These are phyloP conservation scores for Emericellopsis atlantica DNA, from an alignment of 2,329 filamentous ascomycete species.

Conservation along the genomic window DNA sequence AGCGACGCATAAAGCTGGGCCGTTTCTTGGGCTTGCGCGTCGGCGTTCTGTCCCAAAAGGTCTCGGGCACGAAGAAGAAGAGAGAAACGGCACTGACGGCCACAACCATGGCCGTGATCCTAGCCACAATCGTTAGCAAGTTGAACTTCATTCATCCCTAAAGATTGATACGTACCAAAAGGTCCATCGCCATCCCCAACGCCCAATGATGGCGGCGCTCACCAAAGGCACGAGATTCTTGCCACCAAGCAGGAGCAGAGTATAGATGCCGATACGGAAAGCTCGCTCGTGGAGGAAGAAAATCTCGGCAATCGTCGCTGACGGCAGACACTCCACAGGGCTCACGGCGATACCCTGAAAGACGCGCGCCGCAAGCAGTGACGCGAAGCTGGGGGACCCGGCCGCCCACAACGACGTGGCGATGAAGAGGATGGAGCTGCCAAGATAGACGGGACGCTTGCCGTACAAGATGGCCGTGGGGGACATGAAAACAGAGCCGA, in stretches of 20 bases:
- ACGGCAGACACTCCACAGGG: conserved; percentile 84
- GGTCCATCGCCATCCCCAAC: conserved; percentile 76
- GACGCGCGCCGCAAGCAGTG: conserved; percentile 68
- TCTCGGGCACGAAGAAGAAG: conserved; percentile 88
- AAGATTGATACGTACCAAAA: conserved; percentile 52
- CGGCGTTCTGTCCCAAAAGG: conserved; percentile 86
- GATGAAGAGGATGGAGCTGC: conserved; percentile 65
- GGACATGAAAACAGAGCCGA: conserved; percentile 74
- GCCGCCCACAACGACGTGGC: conserved; percentile 74
- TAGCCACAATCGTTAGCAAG: conserved; percentile 16
- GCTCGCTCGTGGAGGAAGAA: conserved; percentile 92
- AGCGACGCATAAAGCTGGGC: conserved; percentile 31
- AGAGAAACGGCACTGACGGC: conserved; percentile 58
- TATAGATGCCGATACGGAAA: conserved; percentile 89
- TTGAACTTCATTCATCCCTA: neutral
- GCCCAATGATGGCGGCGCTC: conserved; percentile 72
- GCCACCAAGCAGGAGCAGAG: conserved; percentile 72
- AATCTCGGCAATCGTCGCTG: conserved; percentile 89
- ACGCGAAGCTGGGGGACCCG: conserved; percentile 66
- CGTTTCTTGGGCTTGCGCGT: conserved; percentile 23
- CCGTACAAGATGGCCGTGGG: conserved; percentile 86
- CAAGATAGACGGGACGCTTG: conserved; percentile 82
- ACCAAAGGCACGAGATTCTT: conserved; percentile 86
- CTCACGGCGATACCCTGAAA: conserved; percentile 83
- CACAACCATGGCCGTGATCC: conserved; percentile 73